These are phyloP conservation scores for Geranium brycei DNA, from an alignment of 345 rosid genomes.

Conservation along the genomic window DNA sequence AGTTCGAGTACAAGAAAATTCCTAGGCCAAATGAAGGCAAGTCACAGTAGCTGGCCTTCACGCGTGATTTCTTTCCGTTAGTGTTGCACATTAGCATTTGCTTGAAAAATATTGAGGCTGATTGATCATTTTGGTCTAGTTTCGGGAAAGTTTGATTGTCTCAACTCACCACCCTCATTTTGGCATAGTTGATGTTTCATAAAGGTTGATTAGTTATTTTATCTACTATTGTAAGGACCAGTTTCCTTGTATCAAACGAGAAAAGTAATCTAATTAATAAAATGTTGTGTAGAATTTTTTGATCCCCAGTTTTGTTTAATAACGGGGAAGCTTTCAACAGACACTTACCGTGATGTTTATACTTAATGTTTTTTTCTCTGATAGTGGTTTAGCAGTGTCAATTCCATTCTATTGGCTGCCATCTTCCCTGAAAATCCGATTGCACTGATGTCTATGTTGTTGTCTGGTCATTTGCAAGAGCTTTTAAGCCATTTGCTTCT, in stretches of 20 bases:
- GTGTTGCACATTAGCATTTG: background rate
- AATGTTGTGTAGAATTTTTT: background rate
- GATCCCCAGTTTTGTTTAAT: background rate
- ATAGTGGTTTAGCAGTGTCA: background rate
- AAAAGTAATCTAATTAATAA: background rate
- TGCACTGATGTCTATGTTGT: no score
- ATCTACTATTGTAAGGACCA: no score
- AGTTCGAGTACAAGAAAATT: slow-evolving; percentile 71
- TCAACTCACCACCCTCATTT: background rate
- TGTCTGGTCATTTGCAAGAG: background rate
- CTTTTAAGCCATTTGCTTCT: no score
- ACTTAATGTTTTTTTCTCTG: background rate
- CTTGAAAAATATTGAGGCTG: background rate
- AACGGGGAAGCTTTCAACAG: background rate
- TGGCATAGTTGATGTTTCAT: background rate
- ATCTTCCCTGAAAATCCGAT: background rate
- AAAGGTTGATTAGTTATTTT: background rate
- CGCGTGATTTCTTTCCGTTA: background rate
- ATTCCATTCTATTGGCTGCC: background rate
- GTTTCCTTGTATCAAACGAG: background rate
- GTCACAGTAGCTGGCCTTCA: slow-evolving; percentile 16
- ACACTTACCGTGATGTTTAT: background rate
- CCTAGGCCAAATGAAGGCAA: slow-evolving; percentile 63
- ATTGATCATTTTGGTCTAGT: background rate
- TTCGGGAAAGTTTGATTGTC: background rate